Percentiles rank a stretch among this genome's conserved stretches.
Conservation (phyloP, 2,329 filamentous ascomycete genomes). For the Claviceps fusiformis region DNA sequence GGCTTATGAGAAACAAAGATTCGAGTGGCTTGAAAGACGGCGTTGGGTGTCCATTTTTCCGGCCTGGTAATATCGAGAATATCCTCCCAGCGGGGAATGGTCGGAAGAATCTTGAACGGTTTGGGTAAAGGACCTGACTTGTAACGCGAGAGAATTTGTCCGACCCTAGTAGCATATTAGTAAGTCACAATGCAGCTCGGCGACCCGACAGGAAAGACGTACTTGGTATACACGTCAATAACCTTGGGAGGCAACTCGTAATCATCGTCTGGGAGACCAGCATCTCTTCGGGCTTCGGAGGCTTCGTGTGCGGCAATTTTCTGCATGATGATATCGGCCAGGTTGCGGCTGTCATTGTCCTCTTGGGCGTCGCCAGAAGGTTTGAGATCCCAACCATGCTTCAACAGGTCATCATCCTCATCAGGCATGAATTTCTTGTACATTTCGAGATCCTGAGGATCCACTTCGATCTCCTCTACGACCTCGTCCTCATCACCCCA, state of each 20-base stretch:
- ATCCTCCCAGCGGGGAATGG: constrained; percentile 80
- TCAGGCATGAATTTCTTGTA: constrained; percentile 82
- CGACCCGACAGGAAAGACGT: constrained; percentile 13
- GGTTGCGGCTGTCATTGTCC: constrained; percentile 51
- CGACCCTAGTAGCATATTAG: constrained; percentile 43
- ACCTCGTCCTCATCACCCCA: constrained; percentile 71
- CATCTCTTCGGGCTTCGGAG: constrained; percentile 30
- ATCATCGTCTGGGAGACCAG: constrained; percentile 58
- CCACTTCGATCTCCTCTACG: constrained; percentile 63
- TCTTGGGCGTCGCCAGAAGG: constrained; percentile 30
- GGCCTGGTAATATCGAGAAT: constrained; percentile 76
- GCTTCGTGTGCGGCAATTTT: constrained; percentile 91
- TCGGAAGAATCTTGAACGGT: constrained; percentile 92
- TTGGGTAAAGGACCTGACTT: constrained; percentile 95
- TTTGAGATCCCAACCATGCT: constrained; percentile 44
- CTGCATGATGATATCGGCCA: constrained; percentile 84
- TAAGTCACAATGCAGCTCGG: neutral
- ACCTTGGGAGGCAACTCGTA: constrained; percentile 83
- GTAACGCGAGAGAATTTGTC: constrained; percentile 78
- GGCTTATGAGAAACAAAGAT: constrained; percentile 85
- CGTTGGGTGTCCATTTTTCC: constrained; percentile 58
- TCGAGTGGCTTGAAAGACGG: constrained; percentile 76
- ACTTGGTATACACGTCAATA: constrained; percentile 87
- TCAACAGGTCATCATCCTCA: constrained; percentile 58
- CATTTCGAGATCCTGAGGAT: constrained; percentile 75